A percentile compares a stretch with the other conserved stretches of the same genome.
Evolutionary conservation across 805 yeast species (phyloP).

Genomic region (Candida argentea): DNA sequence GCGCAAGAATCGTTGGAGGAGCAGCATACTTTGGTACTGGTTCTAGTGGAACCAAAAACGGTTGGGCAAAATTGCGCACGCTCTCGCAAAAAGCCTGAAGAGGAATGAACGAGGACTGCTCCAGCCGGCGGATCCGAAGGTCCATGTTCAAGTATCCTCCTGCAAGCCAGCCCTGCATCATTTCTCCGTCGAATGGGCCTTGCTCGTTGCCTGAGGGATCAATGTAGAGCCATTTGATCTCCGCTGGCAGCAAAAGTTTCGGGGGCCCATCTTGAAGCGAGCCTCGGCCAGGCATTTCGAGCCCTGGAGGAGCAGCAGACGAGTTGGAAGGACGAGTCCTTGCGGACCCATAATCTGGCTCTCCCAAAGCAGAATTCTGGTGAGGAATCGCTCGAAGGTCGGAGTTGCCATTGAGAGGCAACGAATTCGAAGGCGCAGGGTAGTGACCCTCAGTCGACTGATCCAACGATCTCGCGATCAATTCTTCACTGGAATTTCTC

Average conservation of each 20-base stretch:
- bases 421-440: background rate
- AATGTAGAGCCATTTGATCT: conserved; percentile 59
- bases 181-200: conserved; percentile 68
- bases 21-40: background rate
- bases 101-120: conserved; percentile 39
- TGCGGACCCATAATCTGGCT: background rate
- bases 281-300: conserved; percentile 2
- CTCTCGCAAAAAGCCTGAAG: conserved; percentile 43
- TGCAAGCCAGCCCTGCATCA: conserved; percentile 73
- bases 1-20: conserved; percentile 1
- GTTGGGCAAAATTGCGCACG: conserved; percentile 41
- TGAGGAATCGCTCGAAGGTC: background rate
- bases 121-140: conserved; percentile 49
- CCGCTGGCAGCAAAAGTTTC: conserved; percentile 26
- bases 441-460: background rate
- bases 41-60: conserved; percentile 54
- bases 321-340: background rate
- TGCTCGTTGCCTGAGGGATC: conserved; percentile 65
- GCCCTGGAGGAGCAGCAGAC: conserved; percentile 5
- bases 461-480: no score
- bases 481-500: no score
- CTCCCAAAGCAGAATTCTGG: background rate
- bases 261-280: conserved; percentile 2
- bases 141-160: conserved; percentile 48
- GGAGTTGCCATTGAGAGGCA: background rate